phyloP scores from a whole-genome alignment of 1,284 basidiomycete species.

The Microbotryum intermedium region DNA sequence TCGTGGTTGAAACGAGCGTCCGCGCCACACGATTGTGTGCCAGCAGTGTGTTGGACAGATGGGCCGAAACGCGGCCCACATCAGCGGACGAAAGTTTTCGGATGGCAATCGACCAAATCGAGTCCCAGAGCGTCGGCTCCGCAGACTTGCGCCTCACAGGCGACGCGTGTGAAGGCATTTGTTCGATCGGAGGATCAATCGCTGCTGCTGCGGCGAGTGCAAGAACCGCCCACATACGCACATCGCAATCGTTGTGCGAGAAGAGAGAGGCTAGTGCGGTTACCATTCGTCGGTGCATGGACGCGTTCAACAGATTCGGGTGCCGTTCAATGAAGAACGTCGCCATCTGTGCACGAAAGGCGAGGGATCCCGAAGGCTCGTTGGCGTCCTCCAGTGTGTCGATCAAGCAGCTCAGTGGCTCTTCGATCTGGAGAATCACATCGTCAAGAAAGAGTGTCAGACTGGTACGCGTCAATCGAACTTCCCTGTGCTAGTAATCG shows the following conservation, averaged over 20 bases:
- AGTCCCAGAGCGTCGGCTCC: slow-evolving; percentile 49
- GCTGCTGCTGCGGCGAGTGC: slow-evolving; percentile 52
- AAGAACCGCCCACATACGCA: slow-evolving; percentile 73
- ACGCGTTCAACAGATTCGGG: slow-evolving; percentile 54
- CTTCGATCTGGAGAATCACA: slow-evolving; percentile 29
- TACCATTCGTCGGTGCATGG: slow-evolving; percentile 53
- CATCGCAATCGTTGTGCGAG: slow-evolving; percentile 52
- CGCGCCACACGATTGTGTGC: slow-evolving; percentile 46
- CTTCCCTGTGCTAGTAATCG: too few species aligned
- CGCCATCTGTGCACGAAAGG: slow-evolving; percentile 62
- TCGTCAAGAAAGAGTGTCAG: too few species aligned
- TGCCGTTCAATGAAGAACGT: slow-evolving; percentile 75
- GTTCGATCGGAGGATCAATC: too few species aligned
- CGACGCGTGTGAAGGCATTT: neutral
- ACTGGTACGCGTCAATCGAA: too few species aligned
- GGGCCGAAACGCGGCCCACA: slow-evolving; percentile 69
- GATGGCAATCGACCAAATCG: slow-evolving; percentile 70
- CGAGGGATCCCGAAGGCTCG: slow-evolving; percentile 36
- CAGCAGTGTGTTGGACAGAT: slow-evolving; percentile 52
- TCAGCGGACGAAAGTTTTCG: slow-evolving; percentile 58
- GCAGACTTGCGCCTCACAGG: neutral
- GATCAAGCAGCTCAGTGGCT: slow-evolving; percentile 53
- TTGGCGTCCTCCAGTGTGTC: slow-evolving; percentile 43
- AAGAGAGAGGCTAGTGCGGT: slow-evolving; percentile 53
- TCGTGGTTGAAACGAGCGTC: slow-evolving; percentile 54